These are phyloP conservation scores for Kwoniella sp. DNA, from an alignment of 768 basidiomycete genomes.

Conservation along the genomic window DNA sequence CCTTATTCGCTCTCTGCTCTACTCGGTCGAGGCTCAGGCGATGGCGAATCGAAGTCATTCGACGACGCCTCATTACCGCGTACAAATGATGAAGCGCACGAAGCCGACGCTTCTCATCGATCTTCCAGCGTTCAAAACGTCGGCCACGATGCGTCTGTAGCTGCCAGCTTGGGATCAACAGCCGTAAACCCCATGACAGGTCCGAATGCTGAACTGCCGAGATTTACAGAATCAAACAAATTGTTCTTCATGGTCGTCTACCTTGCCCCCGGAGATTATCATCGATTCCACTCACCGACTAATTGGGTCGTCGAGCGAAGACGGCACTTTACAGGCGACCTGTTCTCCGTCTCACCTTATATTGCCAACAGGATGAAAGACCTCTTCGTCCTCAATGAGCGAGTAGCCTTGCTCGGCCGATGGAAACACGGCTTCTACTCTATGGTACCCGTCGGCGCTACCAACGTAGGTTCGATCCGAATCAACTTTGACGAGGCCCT, in stretches of 20 bases:
- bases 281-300: conserved; percentile 93
- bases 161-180: conserved; percentile 54
- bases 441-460: conserved; percentile 97
- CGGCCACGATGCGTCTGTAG: conserved; percentile 71
- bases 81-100: conserved; percentile 17
- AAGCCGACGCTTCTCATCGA: conserved; percentile 61
- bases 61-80: conserved; percentile 50
- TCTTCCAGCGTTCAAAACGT: conserved; percentile 28
- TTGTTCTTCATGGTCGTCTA: conserved; percentile 95
- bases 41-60: conserved; percentile 19
- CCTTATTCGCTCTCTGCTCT: conserved; percentile 91
- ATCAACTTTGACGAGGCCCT: conserved; percentile 92
- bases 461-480: conserved; percentile 94
- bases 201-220: conserved; percentile 50
- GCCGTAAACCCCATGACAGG: conserved; percentile 27
- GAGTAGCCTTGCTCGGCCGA: conserved; percentile 87
- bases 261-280: conserved; percentile 97
- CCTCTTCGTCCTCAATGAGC: conserved; percentile 96
- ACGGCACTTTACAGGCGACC: conserved; percentile 92
- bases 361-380: conserved; percentile 89
- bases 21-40: conserved; percentile 61
- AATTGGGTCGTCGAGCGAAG: conserved; percentile 97
- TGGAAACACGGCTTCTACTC: conserved; percentile 96
- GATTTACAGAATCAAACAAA: conserved; percentile 67
- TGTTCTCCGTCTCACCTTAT: conserved; percentile 95